Evolutionary conservation across 768 basidiomycete genomes (phyloP), one percentile per base, ranked within the genome.

Genomic region (Mycena epipterygia): DNA sequence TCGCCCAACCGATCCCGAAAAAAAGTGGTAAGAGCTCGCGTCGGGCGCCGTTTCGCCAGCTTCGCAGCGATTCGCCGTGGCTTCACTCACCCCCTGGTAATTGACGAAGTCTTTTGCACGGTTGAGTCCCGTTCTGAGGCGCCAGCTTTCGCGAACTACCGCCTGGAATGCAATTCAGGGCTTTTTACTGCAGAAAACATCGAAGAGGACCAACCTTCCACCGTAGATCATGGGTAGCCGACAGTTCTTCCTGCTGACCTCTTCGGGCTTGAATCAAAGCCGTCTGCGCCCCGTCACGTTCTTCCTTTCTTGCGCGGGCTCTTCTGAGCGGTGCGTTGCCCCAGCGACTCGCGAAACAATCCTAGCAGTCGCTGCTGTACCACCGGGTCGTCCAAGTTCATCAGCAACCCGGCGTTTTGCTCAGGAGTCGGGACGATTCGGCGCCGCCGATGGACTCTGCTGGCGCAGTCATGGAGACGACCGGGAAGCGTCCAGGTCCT

Each of bases 141-240:
- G 53, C 21, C 19, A 56, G 11, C 5, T 13, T 37, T 56, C 53
- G n/a, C 53, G 53, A 19, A 9, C 23, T 19, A 56, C 17, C 33
- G 19, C 9, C 35, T 25, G n/a, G n/a, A 2, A 29, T 46, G 44
- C n/a, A 56, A 37, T 56, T 37, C 44, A 23, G 30, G 1, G 5
- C 25, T 23, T 11, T 14, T 37, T 37, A 16, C 33, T 56, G n/a
- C 53, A 23, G 53, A 35, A 56, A 35, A 25, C 33, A 3, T 56
- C 35, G n/a, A 25, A 56, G 55, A 1, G 14, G 55, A 39, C 55
- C 35, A 56, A 56, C 55, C 55, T 56, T 56, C 35, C 35, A 56
- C 13, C n/a, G 9, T 1, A 23, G 35, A 37, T 56, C 55, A 25
- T 56, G 39, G 1, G n/a, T 14, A 1, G 0, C 39, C 7, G 8